Evolutionary conservation across 257 asterid species (phyloP), one percentile per base, ranked within the genome.

Genomic region (Orobanche coerulescens): DNA sequence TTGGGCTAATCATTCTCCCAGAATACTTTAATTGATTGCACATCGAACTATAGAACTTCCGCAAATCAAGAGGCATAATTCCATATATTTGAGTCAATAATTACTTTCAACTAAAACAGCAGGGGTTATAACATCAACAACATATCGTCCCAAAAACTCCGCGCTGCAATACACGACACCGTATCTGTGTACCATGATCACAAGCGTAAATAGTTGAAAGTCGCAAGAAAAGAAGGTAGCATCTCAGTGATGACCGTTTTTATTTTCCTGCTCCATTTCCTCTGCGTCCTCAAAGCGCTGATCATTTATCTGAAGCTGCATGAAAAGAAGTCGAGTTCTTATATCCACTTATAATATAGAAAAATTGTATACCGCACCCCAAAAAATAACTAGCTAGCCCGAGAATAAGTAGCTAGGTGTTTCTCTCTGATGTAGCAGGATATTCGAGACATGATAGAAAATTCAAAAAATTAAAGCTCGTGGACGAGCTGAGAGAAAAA

Each of bases 231-330:
- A 47, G 37, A 51, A 13, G 48, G 8, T 20, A 36, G 44, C 33
- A 16, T 73, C 39, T 80, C 69, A 77, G 47, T 51, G 63, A 49
- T 64, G 65, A 36, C 74, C 79, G 57, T 70, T 77, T 61, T 63
- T 66, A 61, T 70, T 67, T 20, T 81, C 87, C 54, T 74, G 77
- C 37, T 84, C 93, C 80, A 75, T 82, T 72, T 92, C 98, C 57
- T 88, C 95, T 0, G 98, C 98, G 74, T 92, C 98, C 71, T 88
- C 93, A 65, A 92, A 86, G 47, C 95, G 84, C 37, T 67, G 76
- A 71, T 92, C 98, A 37, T 86, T 81, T 72, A 92, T 81, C 57
- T 84, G 95, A 73, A 92, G 98, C 98, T 92, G 80, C 82, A 79
- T 24, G 19, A 31, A 48, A 48, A 25, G 28, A 59, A 40, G 0